A percentile compares a stretch with the other conserved stretches of the same genome.
These are phyloP conservation scores for Colletotrichum sublineola DNA, from an alignment of 2,329 filamentous ascomycete genomes.

Conservation along the genomic window DNA sequence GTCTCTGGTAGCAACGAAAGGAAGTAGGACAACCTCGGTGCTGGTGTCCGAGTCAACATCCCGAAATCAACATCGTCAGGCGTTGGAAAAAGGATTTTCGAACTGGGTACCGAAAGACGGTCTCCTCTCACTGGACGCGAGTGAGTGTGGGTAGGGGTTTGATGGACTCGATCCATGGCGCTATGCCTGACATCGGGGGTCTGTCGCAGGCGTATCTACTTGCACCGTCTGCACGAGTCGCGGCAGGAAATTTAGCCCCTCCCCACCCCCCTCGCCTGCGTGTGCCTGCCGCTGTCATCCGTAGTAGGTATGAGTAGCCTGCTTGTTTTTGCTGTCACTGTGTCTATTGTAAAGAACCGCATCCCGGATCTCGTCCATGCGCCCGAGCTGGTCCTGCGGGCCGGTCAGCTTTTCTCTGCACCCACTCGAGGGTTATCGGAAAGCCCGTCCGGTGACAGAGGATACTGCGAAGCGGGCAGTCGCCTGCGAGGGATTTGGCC, in stretches of 20 bases:
- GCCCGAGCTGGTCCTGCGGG: not conserved
- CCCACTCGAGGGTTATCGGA: slow-evolving; percentile 9
- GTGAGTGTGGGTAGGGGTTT: slow-evolving; percentile 5
- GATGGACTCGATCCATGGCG: slow-evolving; percentile 13
- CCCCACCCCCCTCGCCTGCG: not conserved
- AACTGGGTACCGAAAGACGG: slow-evolving; percentile 5
- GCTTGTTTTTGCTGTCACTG: not conserved
- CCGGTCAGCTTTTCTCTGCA: slow-evolving; percentile 22
- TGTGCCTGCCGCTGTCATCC: not conserved
- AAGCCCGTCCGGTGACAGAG: slow-evolving; percentile 1
- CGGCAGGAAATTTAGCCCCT: slow-evolving; percentile 7
- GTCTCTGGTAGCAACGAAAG: not conserved
- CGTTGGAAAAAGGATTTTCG: not conserved
- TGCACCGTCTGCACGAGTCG: slow-evolving; percentile 36
- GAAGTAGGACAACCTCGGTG: slow-evolving; percentile 6
- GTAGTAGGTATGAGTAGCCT: not conserved
- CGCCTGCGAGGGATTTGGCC: slow-evolving; percentile 37
- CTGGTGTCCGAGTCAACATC: slow-evolving; percentile 17
- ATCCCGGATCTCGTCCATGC: not conserved
- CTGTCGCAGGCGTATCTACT: slow-evolving; percentile 32
- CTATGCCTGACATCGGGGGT: slow-evolving; percentile 4
- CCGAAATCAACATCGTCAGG: not conserved
- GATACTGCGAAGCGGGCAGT: not conserved
- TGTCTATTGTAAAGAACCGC: not conserved
- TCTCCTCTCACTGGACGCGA: not conserved